Evolutionary conservation across 192 early-diverging fungal species (phyloP).

Genomic region (Chytriomyces sp.): DNA sequence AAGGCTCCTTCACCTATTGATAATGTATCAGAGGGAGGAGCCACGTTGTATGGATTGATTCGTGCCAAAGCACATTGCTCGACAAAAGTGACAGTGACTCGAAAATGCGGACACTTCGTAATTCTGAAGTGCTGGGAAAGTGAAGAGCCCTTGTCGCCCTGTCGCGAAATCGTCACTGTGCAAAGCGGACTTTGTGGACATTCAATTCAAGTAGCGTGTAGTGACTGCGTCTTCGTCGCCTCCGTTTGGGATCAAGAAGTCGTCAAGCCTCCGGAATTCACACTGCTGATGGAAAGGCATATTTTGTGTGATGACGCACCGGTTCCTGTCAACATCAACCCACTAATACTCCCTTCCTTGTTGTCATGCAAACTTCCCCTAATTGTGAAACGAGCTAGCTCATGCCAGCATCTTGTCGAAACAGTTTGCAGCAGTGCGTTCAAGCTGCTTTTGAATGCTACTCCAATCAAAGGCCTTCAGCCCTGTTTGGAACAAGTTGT

Average conservation of each 20-base stretch:
- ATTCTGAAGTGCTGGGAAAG: background rate
- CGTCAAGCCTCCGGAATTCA: background rate
- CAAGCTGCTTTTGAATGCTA: slow-evolving; percentile 13
- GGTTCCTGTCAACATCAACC: background rate
- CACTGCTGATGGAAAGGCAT: slow-evolving; percentile 1
- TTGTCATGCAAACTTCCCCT: slow-evolving; percentile 12
- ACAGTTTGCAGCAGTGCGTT: slow-evolving; percentile 7
- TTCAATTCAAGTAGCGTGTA: slow-evolving; percentile 10
- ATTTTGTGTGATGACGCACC: slow-evolving; percentile 14
- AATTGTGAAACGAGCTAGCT: background rate
- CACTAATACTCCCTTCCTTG: background rate
- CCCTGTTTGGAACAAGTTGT: background rate
- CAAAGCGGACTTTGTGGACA: slow-evolving; percentile 31
- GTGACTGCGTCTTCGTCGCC: background rate
- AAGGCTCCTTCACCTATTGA: background rate
- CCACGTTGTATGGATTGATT: background rate
- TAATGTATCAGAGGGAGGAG: slow-evolving; percentile 13
- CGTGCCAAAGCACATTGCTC: background rate
- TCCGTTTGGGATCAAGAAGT: slow-evolving; percentile 4
- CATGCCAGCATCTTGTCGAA: background rate
- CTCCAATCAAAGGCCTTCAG: slow-evolving; percentile 1
- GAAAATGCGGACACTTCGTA: slow-evolving; percentile 30
- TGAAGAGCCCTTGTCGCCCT: background rate
- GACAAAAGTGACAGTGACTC: slow-evolving; percentile 5
- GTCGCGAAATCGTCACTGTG: slow-evolving; percentile 4